Conservation (phyloP, 345 rosid species). For the Clarkia xantiana region DNA sequence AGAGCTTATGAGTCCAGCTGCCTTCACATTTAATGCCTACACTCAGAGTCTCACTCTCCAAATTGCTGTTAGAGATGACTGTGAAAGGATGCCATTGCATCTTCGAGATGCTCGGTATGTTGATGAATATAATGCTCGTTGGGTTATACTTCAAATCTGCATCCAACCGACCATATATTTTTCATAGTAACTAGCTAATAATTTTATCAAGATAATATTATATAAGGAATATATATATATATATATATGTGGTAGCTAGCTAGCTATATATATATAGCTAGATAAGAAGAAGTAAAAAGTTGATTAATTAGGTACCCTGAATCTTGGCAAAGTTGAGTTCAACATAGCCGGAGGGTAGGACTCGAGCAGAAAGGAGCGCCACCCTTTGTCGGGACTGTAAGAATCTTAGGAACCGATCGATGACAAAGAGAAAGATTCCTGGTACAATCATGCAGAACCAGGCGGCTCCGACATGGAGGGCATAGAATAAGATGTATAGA, state of each 20-base stretch:
- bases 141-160: constrained; percentile 53
- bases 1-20: constrained; percentile 66
- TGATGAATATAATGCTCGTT: constrained; percentile 55
- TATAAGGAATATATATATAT: too few species aligned
- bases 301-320: too few species aligned
- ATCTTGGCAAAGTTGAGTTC: constrained; percentile 64
- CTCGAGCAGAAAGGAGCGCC: constrained; percentile 40
- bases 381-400: constrained; percentile 45
- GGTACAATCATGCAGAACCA: constrained; percentile 47
- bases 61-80: constrained; percentile 44
- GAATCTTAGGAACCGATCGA: constrained; percentile 64
- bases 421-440: constrained; percentile 61
- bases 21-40: constrained; percentile 57
- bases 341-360: constrained; percentile 37
- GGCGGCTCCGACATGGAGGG: constrained; percentile 44
- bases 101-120: constrained; percentile 60
- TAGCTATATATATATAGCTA: too few species aligned
- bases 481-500: constrained; percentile 43
- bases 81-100: constrained; percentile 95
- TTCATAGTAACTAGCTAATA: too few species aligned
- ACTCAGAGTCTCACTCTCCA: constrained; percentile 57
- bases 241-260: too few species aligned
- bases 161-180: too few species aligned
- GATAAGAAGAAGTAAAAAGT: too few species aligned
- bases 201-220: too few species aligned